phyloP scores from a whole-genome alignment of 2,329 filamentous ascomycete species.

The Keithomyces neogunnii region DNA sequence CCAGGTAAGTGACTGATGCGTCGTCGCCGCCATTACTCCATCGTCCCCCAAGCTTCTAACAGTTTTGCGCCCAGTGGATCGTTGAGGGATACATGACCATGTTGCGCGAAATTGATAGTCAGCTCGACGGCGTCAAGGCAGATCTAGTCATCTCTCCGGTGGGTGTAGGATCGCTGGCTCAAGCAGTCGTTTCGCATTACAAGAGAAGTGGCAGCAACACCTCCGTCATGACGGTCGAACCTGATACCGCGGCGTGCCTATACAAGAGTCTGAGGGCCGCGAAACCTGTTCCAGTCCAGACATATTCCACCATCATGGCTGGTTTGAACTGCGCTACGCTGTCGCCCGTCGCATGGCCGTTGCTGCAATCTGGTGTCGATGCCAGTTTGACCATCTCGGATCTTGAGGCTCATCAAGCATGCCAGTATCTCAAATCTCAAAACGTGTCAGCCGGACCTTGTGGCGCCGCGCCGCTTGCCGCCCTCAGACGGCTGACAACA shows the following conservation, averaged over 20 bases:
- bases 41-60: neutral
- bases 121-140: slow-evolving; percentile 32
- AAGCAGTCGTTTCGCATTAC: slow-evolving; percentile 59
- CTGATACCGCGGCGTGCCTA: slow-evolving; percentile 54
- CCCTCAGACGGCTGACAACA: slow-evolving; percentile 39
- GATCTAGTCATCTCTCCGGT: slow-evolving; percentile 54
- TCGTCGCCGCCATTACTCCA: no score
- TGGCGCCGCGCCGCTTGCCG: slow-evolving; percentile 50
- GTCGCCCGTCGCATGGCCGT: slow-evolving; percentile 55
- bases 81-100: slow-evolving; percentile 72
- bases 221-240: slow-evolving; percentile 59
- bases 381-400: slow-evolving; percentile 53
- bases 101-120: slow-evolving; percentile 57
- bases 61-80: slow-evolving; percentile 47
- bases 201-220: slow-evolving; percentile 32
- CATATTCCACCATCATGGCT: slow-evolving; percentile 60
- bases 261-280: slow-evolving; percentile 43
- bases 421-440: slow-evolving; percentile 39
- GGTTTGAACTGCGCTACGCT: slow-evolving; percentile 67
- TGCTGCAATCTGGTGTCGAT: slow-evolving; percentile 50
- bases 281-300: slow-evolving; percentile 39
- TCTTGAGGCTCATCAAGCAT: slow-evolving; percentile 50
- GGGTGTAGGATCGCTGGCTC: slow-evolving; percentile 65
- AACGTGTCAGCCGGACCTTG: slow-evolving; percentile 52
- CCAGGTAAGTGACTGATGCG: slow-evolving; percentile 25